Base-by-base conservation (phyloP, 805 yeast species). In the Wickerhamiella siamensis region DNA sequence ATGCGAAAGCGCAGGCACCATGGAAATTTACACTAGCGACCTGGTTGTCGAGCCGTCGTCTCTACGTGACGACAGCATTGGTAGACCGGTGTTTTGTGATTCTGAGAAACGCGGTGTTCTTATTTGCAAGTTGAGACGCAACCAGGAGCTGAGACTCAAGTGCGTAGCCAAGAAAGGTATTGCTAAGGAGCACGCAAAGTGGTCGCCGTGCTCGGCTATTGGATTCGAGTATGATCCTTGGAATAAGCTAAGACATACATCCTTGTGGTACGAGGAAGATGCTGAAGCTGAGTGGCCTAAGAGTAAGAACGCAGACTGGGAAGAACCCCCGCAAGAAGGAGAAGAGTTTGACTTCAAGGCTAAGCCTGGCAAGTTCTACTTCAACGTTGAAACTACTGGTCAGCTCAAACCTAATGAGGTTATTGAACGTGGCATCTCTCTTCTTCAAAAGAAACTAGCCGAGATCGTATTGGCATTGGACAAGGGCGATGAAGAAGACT, bases 141-240 rank as follows among this genome's bases (percentile, higher is more conserved):
- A 86, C 54, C 99, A 91, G 65, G 95, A 88, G 58, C 69, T 91
- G 52, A 74, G 79, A 51, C 65, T 91, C 46, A 78, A 79, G 51
- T 91, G 99, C 64, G 80, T 91, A 48, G 98, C 99, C 42, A 91
- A 91, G 63, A 91, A 91, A 66, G 98, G 97, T 35, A 86, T 86
- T 45, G 83, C 95, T 39, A 87, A 87, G 60, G 99, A 91, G 60
- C 99, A 91, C 58, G 95, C 98, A 39, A 91, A 91, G 58, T 91
- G 99, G 99, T 79, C 91, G 5, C 96, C 98, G 10, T 81, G 94
- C 51, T 73, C 96, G 0, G 97, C 97, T 18, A 74, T 88, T 42
- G 96, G 94, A 16, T 88, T 88, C 55, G 98, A 88, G 61, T 88
- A 88, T 57, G 98, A 88, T 56, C 98, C 99, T n/a, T 88, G 95